Evolutionary conservation across 2,329 filamentous ascomycete genomes (phyloP), one percentile per base, ranked within the genome.

Genomic region (Podosphaera leucotricha): DNA sequence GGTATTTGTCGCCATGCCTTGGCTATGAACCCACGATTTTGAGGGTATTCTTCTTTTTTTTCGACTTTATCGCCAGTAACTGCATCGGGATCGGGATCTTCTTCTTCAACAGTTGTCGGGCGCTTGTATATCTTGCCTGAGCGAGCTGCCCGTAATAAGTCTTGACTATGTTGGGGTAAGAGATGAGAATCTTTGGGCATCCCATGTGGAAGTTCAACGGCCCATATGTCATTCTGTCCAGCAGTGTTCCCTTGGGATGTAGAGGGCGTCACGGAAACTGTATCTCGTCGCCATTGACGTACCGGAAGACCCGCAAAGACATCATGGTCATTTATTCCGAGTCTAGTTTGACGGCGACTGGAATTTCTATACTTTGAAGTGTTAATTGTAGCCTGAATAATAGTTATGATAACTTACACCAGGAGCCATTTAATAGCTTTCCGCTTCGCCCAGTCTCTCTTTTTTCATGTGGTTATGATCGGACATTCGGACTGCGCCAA

Each of bases 141-240:
- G 47, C 86, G 73, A 41, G 84, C 83, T 33, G 81, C 80, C 46
- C 81, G 77, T 13, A 94, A 67, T 4, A 94, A 68, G 50, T 86
- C 81, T 55, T 90, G 81, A 44, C 79, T 87, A 58, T 85, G 80
- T 1, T 77, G 71, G 0, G 81, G 72, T 8, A 94, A 66, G 26
- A 92, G 67, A 46, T 80, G 71, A 24, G 75, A 81, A 58, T 93
- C 87, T 54, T 81, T 80, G 35, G 87, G 87, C 82, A 94, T 87
- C 38, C 72, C 73, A 49, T 72, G 67, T 2, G 82, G 77, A 16
- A 84, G 69, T 56, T 93, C 86, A 41, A 67, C 57, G n/a, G 75
- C 77, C 72, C 80, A 87, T 43, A 72, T 66, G 57, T 80, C 72
- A 54, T 75, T 73, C 51, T 69, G 69, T 48, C 75, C 57, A 26